Base-by-base conservation (phyloP, 148 eudicot genomes). In the Fagopyrum esculentum region DNA sequence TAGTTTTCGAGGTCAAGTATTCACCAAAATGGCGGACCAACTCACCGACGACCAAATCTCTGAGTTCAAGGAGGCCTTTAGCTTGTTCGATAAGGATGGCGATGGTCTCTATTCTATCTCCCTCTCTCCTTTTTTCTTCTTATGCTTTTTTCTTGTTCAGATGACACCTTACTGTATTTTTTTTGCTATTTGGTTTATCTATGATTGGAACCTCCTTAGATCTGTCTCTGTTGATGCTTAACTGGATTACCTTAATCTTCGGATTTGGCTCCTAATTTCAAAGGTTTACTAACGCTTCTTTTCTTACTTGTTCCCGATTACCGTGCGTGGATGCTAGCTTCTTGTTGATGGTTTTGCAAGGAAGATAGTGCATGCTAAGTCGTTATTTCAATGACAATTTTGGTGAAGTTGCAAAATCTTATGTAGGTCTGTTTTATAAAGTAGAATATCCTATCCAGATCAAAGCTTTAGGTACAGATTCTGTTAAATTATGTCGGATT, bases 21-120 rank as follows among this genome's bases (percentile, higher is more conserved):
- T 45, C 51, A 64, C 46, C n/a, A 50, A 75, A 51, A 76, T 76
- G 78, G 73, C 78, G 78, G 91, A 86, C 48, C 91, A 88, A 79
- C 84, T 88, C 69, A 84, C 91, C 30, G 91, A 88, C 45, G 91
- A 88, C 52, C 91, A 88, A 85, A 88, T 88, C 87, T 81, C 91
- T 5, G 91, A 87, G 87, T 87, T 87, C 69, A 87, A 87, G 87
- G 89, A 87, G 72, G 91, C 91, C 72, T 87, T 87, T 75, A 87
- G 89, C 79, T 78, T 87, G 26, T 87, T 87, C 75, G 91, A 87
- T 49, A 87, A 87, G 79, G 91, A 88, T 75, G 91, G 91, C 78
- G 91, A 88, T 76, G 91, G 91, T 88, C 74, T 71, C 77, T 61
- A 69, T 68, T 40, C 69, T 48, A 11, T 57, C 16, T 77, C 50